Evolutionary conservation across 352 stramenopile genomes (phyloP).

Genomic region (Thraustochytrium sp.): DNA sequence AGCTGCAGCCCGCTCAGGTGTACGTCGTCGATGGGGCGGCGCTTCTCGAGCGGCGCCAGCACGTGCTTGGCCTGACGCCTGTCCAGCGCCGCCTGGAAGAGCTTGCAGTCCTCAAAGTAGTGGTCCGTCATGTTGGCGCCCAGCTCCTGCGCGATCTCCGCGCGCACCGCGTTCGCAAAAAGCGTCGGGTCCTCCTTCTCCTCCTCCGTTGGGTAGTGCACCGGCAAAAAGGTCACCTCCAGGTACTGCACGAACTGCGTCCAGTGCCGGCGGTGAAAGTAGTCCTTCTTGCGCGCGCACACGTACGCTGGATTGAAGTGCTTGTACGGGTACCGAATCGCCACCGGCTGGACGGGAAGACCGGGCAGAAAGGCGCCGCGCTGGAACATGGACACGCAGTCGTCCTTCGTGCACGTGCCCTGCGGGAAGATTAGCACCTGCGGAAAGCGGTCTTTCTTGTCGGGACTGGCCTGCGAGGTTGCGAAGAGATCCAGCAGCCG

Average conservation of each 20-base stretch:
- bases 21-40: neutral
- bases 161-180: slow-evolving; percentile 48
- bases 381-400: slow-evolving; percentile 49
- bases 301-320: slow-evolving; percentile 47
- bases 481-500: neutral
- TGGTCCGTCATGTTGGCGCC: slow-evolving; percentile 14
- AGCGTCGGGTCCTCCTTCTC: slow-evolving; percentile 43
- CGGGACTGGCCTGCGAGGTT: neutral
- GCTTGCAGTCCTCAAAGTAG: slow-evolving; percentile 37
- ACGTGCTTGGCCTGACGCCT: neutral
- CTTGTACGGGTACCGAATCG: slow-evolving; percentile 43
- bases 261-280: slow-evolving; percentile 36
- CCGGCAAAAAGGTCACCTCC: slow-evolving; percentile 42
- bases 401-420: slow-evolving; percentile 50
- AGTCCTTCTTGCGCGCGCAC: slow-evolving; percentile 22
- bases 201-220: slow-evolving; percentile 37
- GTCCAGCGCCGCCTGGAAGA: slow-evolving; percentile 4
- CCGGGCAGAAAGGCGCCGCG: slow-evolving; percentile 48
- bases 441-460: neutral
- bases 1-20: neutral
- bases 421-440: slow-evolving; percentile 52
- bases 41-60: slow-evolving; percentile 13
- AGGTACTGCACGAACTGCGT: slow-evolving; percentile 45
- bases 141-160: slow-evolving; percentile 3
- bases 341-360: slow-evolving; percentile 47